Conservation (phyloP, 1,139 yeast genomes). For the Meyerozyma sp. region DNA sequence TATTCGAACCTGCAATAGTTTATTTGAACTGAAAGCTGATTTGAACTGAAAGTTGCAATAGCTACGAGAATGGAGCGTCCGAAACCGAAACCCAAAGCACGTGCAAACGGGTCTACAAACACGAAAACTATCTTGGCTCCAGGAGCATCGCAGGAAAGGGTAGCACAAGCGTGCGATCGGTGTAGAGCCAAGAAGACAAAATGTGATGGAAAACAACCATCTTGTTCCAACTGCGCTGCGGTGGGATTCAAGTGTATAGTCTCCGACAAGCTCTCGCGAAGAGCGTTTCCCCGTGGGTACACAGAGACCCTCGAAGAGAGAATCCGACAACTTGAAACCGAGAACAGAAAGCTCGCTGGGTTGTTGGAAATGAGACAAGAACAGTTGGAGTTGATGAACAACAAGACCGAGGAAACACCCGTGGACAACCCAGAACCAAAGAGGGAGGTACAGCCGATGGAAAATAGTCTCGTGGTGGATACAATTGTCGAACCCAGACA, state of each 20-base stretch:
- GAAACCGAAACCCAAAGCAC: conserved; percentile 5
- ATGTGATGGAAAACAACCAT: conserved; percentile 62
- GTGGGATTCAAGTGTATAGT: conserved; percentile 43
- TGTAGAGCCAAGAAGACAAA: conserved; percentile 77
- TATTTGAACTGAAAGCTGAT: too few relatives aligned
- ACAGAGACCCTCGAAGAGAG: conserved; percentile 45
- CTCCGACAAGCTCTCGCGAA: conserved; percentile 38
- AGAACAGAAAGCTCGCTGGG: conserved; percentile 36
- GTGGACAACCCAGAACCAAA: too few relatives aligned
- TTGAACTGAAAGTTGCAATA: too few relatives aligned
- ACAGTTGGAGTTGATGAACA: conserved; percentile 34
- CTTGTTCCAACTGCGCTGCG: conserved; percentile 37
- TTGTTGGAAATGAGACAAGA: conserved; percentile 58
- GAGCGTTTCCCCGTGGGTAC: conserved; percentile 35
- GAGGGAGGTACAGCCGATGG: background rate
- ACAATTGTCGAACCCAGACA: background rate
- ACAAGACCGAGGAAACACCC: background rate
- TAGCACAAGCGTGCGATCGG: conserved; percentile 84
- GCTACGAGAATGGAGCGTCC: background rate
- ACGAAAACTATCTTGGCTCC: conserved; percentile 61
- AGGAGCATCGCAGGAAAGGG: conserved; percentile 51
- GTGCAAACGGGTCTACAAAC: conserved; percentile 13
- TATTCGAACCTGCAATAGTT: background rate
- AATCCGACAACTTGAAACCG: conserved; percentile 40
- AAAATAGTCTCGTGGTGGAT: background rate